Conservation (phyloP, 305 asterid species). For the Fraxinus latifolia region DNA sequence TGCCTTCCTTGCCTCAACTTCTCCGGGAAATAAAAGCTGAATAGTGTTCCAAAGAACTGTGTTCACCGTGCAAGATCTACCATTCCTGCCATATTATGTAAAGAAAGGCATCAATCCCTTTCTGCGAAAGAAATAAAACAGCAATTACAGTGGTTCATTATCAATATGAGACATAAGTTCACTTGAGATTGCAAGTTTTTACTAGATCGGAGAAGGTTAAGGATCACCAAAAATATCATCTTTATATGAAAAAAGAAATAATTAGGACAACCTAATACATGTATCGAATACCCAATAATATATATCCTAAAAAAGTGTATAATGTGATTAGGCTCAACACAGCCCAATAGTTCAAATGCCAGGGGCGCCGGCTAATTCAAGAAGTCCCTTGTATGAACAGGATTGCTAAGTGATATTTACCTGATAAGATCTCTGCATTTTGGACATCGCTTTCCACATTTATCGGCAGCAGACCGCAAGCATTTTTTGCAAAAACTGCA, state of each 20-base stretch:
- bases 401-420: constrained; percentile 26
- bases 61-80: constrained; percentile 80
- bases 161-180: no score
- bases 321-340: not conserved
- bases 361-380: not conserved
- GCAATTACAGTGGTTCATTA: not conserved
- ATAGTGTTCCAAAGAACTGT: constrained; percentile 97
- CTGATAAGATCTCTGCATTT: constrained; percentile 93
- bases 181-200: not conserved
- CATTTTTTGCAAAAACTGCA: constrained; percentile 80
- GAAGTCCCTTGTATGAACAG: not conserved
- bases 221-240: not conserved
- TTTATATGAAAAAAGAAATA: not conserved
- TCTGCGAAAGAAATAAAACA: not conserved
- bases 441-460: constrained; percentile 90
- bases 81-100: constrained; percentile 49
- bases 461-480: constrained; percentile 81
- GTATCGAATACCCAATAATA: not conserved
- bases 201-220: not conserved
- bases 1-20: constrained; percentile 69
- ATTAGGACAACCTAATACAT: not conserved
- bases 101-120: not conserved
- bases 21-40: constrained; percentile 81
- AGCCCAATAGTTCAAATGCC: not conserved
- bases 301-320: not conserved